Evolutionary conservation across 140 eudicot species (phyloP), one percentile per base, ranked within the genome.

Genomic region (Oenanthe javanica): DNA sequence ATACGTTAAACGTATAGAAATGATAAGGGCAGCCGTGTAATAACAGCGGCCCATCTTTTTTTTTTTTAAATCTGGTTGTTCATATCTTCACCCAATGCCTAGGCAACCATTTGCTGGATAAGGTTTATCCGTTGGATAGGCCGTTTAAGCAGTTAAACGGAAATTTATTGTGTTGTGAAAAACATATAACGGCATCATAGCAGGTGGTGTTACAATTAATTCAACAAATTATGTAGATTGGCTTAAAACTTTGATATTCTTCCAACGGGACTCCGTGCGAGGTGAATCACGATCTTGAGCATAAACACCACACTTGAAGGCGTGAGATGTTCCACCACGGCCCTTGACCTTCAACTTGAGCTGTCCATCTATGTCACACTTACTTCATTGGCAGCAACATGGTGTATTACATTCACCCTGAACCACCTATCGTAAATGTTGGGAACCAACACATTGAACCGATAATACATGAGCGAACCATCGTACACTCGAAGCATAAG

Each of bases 241-340:
- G 13, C 47, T 31, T 12, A 31, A 6, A 71, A 71, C 1, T 15
- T 14, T 16, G n/a, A 71, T 71, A 1, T 46, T 31, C 25, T 55
- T 86, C 89, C 89, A 86, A 42, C 85, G 89, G 0, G 89, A 86
- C 43, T 86, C 89, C 89, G 81, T 86, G 36, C 23, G 43, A 36
- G 31, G 3, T 15, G 86, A 86, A 54, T 52, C 84, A 50, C 77
- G 21, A 25, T 36, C 40, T 13, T 81, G 84, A 0, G 86, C 80
- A 76, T 86, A 86, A 5, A 84, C 89, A 13, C 89, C 87, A 71
- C 23, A 86, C 67, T 86, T 86, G 86, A 84, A 86, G 2, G 2
- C 46, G 45, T 84, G 86, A 23, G 59, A 61, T 2, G n/a, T 72
- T 2, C 75, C 80, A 25, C 84, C 85, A 14, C 85, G 66, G 2